Evolutionary conservation across 768 basidiomycete species (phyloP), one percentile per base, ranked within the genome.

Genomic region (Terana coerulea): DNA sequence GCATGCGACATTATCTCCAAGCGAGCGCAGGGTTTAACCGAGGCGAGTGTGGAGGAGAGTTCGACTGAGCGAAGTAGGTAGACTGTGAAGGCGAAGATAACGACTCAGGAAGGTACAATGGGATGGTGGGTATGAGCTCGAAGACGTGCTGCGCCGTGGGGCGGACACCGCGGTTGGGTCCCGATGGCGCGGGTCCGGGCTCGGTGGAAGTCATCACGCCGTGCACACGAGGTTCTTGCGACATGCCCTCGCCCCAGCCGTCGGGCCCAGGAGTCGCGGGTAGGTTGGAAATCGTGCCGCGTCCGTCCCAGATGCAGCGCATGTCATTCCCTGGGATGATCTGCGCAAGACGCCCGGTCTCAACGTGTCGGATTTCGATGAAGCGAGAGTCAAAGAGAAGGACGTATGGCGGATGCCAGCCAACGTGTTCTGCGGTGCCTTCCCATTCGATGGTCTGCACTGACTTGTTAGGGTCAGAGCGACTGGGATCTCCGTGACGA

Each of bases 361-460:
- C 80, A 56, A 91, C 78, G 65, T 93, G 86, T 21, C 93, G 83
- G 34, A 97, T 79, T 68, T 97, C 93, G 59, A 97, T 88, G 71
- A 97, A 95, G 2, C 88, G 85, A 8, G 82, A 76, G 64, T 95
- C 91, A 64, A 95, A 91, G 41, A 94, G 79, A 36, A 95, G 75
- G 41, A 98, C 74, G 61, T 93, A 93, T 1, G 93, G 94, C 39
- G 86, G 80, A 64, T 95, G 93, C 71, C 91, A 84, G 1, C 92
- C 91, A 21, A 91, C 91, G 28, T 83, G 84, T 57, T 94, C 91
- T 0, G 91, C 91, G 0, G 81, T 86, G 15, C 93, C 91, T 67
- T 98, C 95, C 92, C 93, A 98, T 67, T 98, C 95, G 49, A 97
- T 87, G 4, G 84, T 83, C 17, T 80, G 78, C 15, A 78, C 72